Percentiles rank a stretch among this genome's conserved stretches.
Evolutionary conservation across 2,329 filamentous ascomycete species (phyloP).

Genomic region (Pseudocercospora musae): DNA sequence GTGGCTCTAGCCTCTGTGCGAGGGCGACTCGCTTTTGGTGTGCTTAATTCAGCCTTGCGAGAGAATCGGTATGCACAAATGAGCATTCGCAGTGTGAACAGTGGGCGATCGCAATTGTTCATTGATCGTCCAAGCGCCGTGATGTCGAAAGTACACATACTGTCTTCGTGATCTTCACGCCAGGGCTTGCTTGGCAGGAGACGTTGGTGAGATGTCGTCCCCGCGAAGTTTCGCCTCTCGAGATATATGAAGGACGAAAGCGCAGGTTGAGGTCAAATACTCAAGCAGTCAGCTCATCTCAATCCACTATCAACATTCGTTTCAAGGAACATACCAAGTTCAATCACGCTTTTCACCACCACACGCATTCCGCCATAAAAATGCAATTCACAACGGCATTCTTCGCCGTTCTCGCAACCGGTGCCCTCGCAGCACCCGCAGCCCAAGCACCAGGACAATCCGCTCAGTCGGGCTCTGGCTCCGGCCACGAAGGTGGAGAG

Average conservation of each 20-base stretch:
- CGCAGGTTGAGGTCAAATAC: neutral
- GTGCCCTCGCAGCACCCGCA: neutral
- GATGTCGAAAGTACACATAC: neutral
- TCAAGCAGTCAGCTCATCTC: neutral
- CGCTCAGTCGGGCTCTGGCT: neutral
- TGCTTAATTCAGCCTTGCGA: neutral
- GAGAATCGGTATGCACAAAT: neutral
- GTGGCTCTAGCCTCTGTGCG: neutral
- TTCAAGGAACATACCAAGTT: neutral
- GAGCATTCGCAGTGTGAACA: neutral
- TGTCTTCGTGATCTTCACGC: neutral
- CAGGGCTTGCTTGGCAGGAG: neutral
- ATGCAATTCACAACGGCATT: neutral
- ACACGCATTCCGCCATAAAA: neutral
- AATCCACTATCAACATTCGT: neutral
- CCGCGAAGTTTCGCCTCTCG: neutral
- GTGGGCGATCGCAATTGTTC: neutral
- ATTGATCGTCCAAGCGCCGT: neutral
- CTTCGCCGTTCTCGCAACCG: neutral
- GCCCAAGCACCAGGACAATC: neutral
- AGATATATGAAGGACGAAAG: neutral
- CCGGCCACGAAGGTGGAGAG: neutral
- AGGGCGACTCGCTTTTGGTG: neutral
- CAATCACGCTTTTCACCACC: neutral
- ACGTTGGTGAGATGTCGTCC: neutral